phyloP scores from a whole-genome alignment of 106 monocot species.

The Dendrobium chrysotoxum region DNA sequence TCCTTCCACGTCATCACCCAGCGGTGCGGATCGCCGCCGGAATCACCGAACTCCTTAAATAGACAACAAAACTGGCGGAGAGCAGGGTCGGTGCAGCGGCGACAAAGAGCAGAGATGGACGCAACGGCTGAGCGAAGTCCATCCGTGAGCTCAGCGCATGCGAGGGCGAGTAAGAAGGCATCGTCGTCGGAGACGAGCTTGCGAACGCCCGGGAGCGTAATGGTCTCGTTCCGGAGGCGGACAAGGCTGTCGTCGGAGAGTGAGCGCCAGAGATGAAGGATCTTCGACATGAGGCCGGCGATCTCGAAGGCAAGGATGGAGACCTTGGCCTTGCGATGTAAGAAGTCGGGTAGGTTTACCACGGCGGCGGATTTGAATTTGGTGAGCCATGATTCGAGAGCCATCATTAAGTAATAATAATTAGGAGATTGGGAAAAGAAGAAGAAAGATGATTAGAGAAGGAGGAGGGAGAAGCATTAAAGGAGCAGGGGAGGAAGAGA shows the following conservation, averaged over 20 bases:
- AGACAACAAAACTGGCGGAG: constrained; percentile 23
- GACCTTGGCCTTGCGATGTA: background rate
- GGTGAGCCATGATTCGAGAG: no score
- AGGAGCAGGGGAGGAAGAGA: no score
- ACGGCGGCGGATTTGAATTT: no score
- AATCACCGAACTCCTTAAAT: constrained; percentile 22
- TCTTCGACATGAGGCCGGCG: constrained; percentile 66
- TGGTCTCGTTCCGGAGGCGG: constrained; percentile 41
- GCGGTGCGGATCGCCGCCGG: constrained; percentile 29
- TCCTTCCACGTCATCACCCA: constrained; percentile 48
- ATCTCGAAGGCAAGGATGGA: constrained; percentile 41
- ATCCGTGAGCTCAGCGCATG: constrained; percentile 56
- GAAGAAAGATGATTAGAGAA: no score
- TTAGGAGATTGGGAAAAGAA: no score
- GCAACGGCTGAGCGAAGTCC: constrained; percentile 29
- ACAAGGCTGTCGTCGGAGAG: constrained; percentile 54
- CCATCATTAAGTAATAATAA: no score
- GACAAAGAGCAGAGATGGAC: constrained; percentile 15
- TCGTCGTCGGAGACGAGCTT: constrained; percentile 73
- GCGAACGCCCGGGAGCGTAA: constrained; percentile 38
- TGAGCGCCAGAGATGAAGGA: constrained; percentile 57
- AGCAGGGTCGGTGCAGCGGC: constrained; percentile 29
- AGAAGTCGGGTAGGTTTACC: no score
- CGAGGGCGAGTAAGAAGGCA: constrained; percentile 55
- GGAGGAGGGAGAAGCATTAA: no score